Evolutionary conservation across 202 grass and related monocot species (phyloP), one percentile per base, ranked within the genome.

Genomic region (Dendrocalamus latiflorus): DNA sequence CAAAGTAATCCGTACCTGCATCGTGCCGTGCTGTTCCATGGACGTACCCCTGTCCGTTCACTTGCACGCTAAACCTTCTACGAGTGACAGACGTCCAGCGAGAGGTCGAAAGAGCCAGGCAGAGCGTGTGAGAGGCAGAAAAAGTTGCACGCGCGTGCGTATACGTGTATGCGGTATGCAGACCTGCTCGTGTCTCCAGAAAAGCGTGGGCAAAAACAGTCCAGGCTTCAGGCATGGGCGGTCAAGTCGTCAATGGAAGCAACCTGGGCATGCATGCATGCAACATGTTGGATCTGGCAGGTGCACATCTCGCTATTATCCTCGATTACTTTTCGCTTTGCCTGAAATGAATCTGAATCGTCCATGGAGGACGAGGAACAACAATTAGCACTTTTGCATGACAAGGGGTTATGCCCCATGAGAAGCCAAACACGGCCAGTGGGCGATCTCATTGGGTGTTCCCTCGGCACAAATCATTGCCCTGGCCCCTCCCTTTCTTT

Each of bases 311-410:
- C 44, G 26, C 8, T 18, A 17, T 9, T 16, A 36, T n/a, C 30
- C 16, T 37, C 4, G 11, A 20, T 62, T 62, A 3, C 37, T 8
- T 42, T 15, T 16, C 59, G 11, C 50, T 51, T 18, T 10, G 53
- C 51, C 51, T 15, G 26, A 62, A 48, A 28, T 33, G 45, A 65
- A 75, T 71, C 67, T 47, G 68, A 22, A 71, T 83, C 70, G 75
- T 83, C 71, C 48, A 67, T 55, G 73, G 71, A 13, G 54, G 54
- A 57, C n/a, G 57, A 28, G 1, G 43, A 22, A 20, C 26, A 75
- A 43, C 68, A 15, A 61, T 75, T 4, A 38, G 10, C 39, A 42
- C 53, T 86, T 81, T 81, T 81, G 84, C 77, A 75, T 86, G 77
- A 20, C 69, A 65, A 54, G 48, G 48, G 84, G 65, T 74, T 65